Evolutionary conservation across 2,329 filamentous ascomycete genomes (phyloP), one percentile per base, ranked within the genome.

Genomic region (Grosmannia penicillata): DNA sequence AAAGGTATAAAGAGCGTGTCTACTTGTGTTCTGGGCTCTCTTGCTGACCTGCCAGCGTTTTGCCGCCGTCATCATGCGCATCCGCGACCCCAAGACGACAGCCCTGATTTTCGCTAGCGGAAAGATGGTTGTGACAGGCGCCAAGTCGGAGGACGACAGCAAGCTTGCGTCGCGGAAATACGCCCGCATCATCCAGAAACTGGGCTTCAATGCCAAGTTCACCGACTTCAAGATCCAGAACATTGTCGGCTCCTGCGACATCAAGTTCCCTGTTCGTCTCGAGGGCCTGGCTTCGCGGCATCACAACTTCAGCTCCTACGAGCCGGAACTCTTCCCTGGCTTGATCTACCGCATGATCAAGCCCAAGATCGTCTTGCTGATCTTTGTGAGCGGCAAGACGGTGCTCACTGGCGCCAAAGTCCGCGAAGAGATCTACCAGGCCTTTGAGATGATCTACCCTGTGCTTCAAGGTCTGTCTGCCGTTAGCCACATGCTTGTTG

Each of bases 301-400:
- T 72, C 89, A 96, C 71, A 94, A 94, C 66, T 98, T 96, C 76
- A 93, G 84, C 63, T 95, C 87, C 41, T 98, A 98, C 62, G 91
- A 98, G 62, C 91, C 91, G 49, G 91, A 98, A 58, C 62, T 98
- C 59, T 98, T 96, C 74, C 91, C 91, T 54, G 91, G 91, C 75
- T 78, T 98, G 37, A 98, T 98, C 65, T 98, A 98, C 66, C 86
- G 91, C 59, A 98, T 98, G 91, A 95, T 96, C 71, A 96, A 96
- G 71, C 91, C 91, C 17, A 96, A 96, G 77, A 94, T 96, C 50
- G 89, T 96, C 38, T 77, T 96, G 21, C 68, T 96, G 56, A 95
- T 98, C 61, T 96, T 96, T 66, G 89, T 96, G 53, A 91, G 82
- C 54, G 91, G 89, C 55, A 96, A 96, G 73, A 96, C 96, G 45